Base-by-base conservation (phyloP, 2,329 filamentous ascomycete species). In the Fusarium liriodendri region DNA sequence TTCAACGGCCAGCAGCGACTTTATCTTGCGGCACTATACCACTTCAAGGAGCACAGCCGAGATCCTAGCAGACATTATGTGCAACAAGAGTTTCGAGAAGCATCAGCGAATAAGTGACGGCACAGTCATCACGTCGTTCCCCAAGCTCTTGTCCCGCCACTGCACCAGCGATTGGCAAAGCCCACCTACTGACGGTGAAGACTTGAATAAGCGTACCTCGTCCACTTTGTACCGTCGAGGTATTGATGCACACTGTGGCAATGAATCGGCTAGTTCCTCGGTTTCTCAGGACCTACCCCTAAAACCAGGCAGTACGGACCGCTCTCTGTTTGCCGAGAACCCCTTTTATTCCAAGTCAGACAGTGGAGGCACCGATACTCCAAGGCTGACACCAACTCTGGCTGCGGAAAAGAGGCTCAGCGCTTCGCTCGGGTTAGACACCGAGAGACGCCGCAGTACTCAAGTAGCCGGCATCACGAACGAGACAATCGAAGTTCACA, bases 81-180 rank as follows among this genome's bases (percentile, higher is more conserved):
- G 71, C 27, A 67, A 71, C 20, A 75, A 71, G 14, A 71, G 62
- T 35, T 68, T 66, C 11, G 64, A 67, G n/a, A 62, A 67, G 37
- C 66, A 71, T 38, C 59, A 72, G 18, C 71, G 65, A 33, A 62
- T 73, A 5, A 76, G 70, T 29, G 65, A 73, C 35, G 70, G 73
- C 8, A 75, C 77, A 20, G 76, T 75, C n/a, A 81, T 83, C 7
- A 81, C 78, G 3, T 83, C 80, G 11, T 84, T 84, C 59, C 81
- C 81, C 14, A 74, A 77, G 27, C 74, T 84, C 10, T 72, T 69
- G 11, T 75, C 79, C 11, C 79, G 82, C 6, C 78, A 80, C 10
- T 80, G 77, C 45, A 84, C 82, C 0, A 67, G 73, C 11, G 82
- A 83, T 6, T 82, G 80, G 80, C 52, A 78, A n/a, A 79, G 69